Evolutionary conservation across 139 green algal species (phyloP).

Genomic region (Haematococcus sp.): DNA sequence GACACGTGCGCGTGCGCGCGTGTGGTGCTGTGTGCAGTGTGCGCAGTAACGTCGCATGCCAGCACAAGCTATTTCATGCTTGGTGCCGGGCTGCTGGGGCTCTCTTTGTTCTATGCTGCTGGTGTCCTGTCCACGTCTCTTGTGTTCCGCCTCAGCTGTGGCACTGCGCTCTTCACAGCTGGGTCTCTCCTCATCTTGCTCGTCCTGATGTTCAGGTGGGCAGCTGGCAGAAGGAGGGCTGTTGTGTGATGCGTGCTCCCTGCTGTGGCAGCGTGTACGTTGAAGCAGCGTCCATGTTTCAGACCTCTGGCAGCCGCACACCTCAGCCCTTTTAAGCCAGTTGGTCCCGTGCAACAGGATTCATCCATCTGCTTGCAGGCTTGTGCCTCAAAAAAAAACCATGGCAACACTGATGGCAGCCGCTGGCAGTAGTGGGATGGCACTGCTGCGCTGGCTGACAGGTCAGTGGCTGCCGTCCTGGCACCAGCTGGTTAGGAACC

Average conservation of each 20-base stretch:
- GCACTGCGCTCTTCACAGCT: conserved; percentile 18
- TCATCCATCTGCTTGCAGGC: conserved; percentile 22
- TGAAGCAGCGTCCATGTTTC: no score
- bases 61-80: conserved; percentile 10
- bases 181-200: conserved; percentile 21
- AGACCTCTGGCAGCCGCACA: no score
- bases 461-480: conserved; percentile 25
- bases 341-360: no score
- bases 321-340: no score
- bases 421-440: conserved; percentile 20
- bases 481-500: conserved; percentile 23
- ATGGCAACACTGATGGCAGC: conserved; percentile 3
- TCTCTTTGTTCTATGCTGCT: conserved; percentile 10
- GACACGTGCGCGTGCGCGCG: no score
- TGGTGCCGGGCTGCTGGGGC: background rate
- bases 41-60: background rate
- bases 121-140: conserved; percentile 7
- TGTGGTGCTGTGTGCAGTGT: no score
- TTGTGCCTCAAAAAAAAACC: conserved; percentile 18
- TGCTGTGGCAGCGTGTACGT: no score
- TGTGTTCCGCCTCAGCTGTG: conserved; percentile 24
- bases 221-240: no score
- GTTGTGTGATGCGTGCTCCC: no score
- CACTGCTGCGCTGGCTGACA: conserved; percentile 22
- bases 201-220: conserved; percentile 16